Conservation (phyloP, 2,329 filamentous ascomycete genomes). For the Fusarium sublunatum region DNA sequence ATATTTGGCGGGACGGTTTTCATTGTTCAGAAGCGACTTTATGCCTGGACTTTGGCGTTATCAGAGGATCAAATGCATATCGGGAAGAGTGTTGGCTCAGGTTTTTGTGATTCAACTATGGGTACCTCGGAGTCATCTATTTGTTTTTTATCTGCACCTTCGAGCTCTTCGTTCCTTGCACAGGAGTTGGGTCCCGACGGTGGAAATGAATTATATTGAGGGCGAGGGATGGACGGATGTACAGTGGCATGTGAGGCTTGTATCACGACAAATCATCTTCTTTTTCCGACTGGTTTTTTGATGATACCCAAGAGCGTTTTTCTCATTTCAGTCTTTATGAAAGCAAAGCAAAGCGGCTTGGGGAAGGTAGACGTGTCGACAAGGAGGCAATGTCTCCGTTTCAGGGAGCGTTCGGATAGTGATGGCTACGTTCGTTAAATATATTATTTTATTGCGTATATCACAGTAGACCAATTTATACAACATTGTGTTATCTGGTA, state of each 20-base stretch:
- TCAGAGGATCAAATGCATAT: conserved; percentile 36
- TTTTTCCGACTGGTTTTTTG: conserved; percentile 48
- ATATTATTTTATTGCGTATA: too few species aligned
- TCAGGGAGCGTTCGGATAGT: neutral
- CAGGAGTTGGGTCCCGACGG: conserved; percentile 15
- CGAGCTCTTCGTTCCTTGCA: conserved; percentile 11
- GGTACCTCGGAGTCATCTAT: conserved; percentile 37
- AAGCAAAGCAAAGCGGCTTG: conserved; percentile 29
- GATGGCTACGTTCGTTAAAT: conserved; percentile 56
- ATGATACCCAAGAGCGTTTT: conserved; percentile 50
- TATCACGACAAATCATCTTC: conserved; percentile 45
- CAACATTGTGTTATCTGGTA: too few species aligned
- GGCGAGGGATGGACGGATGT: conserved; percentile 24
- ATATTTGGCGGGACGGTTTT: conserved; percentile 30
- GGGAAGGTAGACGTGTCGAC: conserved; percentile 27
- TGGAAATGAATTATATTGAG: conserved; percentile 30
- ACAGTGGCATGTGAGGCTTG: conserved; percentile 44
- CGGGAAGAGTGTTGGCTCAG: conserved; percentile 33
- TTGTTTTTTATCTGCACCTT: conserved; percentile 32
- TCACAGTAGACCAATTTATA: too few species aligned
- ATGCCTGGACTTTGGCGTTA: conserved; percentile 40
- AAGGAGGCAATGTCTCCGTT: neutral
- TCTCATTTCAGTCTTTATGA: conserved; percentile 38
- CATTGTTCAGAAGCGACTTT: conserved; percentile 22
- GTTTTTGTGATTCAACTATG: conserved; percentile 36